Base-by-base conservation (phyloP, 192 early-diverging fungal genomes). In the Mortierella antarctica region DNA sequence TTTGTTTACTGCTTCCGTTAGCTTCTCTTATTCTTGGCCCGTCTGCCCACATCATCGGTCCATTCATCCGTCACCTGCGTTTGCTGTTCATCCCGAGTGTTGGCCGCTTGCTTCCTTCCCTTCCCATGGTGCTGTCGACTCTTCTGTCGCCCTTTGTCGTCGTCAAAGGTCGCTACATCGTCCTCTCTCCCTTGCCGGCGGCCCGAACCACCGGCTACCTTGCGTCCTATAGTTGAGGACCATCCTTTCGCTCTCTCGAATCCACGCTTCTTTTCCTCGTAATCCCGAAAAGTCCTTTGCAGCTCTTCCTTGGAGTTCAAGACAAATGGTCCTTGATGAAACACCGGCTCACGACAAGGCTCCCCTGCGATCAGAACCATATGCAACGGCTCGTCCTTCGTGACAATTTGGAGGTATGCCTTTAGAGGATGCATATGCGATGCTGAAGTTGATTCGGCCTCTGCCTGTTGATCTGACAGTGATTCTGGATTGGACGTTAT, bases 241-340 rank as follows among this genome's bases (percentile, higher is more conserved):
- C 84, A 92, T 58, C 82, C 68, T 44, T 54, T 57, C 40, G 88
- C 90, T 15, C 84, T 78, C 82, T 92, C 91, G 82, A 92, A 92
- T 0, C 92, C 92, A 75, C 91, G 92, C 66, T 74, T 65, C 23
- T 86, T 87, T 8, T 63, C 57, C 53, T 92, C 68, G 71, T 89
- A 93, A 67, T 93, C 92, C 13, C 56, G 57, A 52, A 92, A 82
- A 2, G 86, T 83, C 42, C 86, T 67, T 18, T 49, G 40, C 49
- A 91, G 85, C 63, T 91, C 88, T 53, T 86, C 74, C 18, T 82
- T 63, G 5, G 79, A 73, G 70, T 90, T 91, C 90, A 91, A 88
- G 1, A 92, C 90, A 77, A 92, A 92, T 17, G 89, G 90, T 5
- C 89, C 89, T 51, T 87, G 82, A 49, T 83, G 73, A 9, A 76